These are phyloP conservation scores for Ambrosiella cleistominuta DNA, from an alignment of 2,329 filamentous ascomycete species.

Conservation along the genomic window DNA sequence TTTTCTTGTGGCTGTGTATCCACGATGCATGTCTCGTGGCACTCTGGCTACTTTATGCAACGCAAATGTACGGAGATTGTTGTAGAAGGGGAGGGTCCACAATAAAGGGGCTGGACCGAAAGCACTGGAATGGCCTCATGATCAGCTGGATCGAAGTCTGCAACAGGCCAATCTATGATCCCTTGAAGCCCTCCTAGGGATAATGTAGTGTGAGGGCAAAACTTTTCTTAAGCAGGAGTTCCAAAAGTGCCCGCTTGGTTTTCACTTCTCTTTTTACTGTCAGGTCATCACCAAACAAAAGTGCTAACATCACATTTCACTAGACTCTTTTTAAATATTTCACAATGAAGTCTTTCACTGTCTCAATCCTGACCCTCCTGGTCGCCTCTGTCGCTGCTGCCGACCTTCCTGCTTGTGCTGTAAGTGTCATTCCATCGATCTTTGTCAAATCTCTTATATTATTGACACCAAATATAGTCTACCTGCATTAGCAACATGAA, in stretches of 20 bases:
- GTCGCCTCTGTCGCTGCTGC: slow-evolving; percentile 22
- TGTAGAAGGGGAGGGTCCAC: neutral
- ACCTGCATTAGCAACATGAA: slow-evolving; percentile 35
- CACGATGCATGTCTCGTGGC: neutral
- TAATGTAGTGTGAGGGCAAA: neutral
- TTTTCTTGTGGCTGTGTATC: neutral
- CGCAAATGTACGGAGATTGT: neutral
- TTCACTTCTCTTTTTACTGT: neutral
- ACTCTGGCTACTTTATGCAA: neutral
- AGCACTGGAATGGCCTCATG: neutral
- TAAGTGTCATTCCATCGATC: slow-evolving; percentile 22
- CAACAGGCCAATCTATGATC: neutral
- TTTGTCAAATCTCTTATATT: neutral
- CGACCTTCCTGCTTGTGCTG: slow-evolving; percentile 33
- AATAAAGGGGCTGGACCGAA: neutral
- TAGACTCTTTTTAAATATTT: slow-evolving; percentile 12
- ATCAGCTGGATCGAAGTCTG: neutral
- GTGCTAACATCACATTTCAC: neutral
- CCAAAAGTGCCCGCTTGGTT: neutral
- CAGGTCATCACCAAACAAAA: neutral
- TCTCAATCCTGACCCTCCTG: slow-evolving; percentile 25
- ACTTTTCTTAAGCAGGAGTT: neutral
- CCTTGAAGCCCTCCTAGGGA: neutral
- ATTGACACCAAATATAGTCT: slow-evolving; percentile 20
- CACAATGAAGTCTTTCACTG: slow-evolving; percentile 36